A percentile compares a stretch with the other conserved stretches of the same genome.
phyloP scores from a whole-genome alignment of 495 filamentous ascomycete species.

The Cladorrhinum samala region DNA sequence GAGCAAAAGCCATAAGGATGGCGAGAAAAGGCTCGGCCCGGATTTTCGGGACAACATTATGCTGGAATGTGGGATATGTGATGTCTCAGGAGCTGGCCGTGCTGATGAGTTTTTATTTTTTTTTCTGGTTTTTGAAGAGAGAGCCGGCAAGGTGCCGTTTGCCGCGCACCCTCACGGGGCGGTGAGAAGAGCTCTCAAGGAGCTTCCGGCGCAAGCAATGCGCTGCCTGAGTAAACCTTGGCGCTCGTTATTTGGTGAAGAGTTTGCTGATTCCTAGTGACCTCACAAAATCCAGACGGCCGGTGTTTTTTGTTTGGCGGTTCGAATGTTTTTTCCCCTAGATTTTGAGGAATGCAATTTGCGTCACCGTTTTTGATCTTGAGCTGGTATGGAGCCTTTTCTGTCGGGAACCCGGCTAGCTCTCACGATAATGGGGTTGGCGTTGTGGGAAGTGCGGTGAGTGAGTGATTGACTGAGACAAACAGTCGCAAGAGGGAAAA shows the following conservation, averaged over 20 bases:
- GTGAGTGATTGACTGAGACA: neutral
- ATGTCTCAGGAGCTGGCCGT: neutral
- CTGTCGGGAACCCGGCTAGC: neutral
- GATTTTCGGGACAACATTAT: constrained; percentile 9
- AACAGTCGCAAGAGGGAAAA: neutral
- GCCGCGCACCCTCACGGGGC: neutral
- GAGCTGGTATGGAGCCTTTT: neutral
- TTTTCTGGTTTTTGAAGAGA: too few relatives aligned
- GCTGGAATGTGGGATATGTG: neutral
- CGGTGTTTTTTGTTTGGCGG: too few relatives aligned
- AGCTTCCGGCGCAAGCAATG: neutral
- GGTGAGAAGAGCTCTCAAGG: neutral
- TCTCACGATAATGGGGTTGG: neutral
- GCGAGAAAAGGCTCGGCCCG: constrained; percentile 17
- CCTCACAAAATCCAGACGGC: neutral
- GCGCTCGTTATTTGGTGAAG: neutral
- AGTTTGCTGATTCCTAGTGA: neutral
- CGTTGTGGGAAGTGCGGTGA: constrained; percentile 1
- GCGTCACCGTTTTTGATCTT: too few relatives aligned
- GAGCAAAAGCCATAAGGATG: constrained; percentile 25
- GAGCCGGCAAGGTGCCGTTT: neutral
- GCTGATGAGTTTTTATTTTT: neutral
- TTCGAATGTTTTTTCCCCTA: too few relatives aligned
- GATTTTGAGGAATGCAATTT: neutral
- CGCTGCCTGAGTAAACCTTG: neutral